Evolutionary conservation across 208 protist species (phyloP).

Genomic region (Entamoeba nuttalli): DNA sequence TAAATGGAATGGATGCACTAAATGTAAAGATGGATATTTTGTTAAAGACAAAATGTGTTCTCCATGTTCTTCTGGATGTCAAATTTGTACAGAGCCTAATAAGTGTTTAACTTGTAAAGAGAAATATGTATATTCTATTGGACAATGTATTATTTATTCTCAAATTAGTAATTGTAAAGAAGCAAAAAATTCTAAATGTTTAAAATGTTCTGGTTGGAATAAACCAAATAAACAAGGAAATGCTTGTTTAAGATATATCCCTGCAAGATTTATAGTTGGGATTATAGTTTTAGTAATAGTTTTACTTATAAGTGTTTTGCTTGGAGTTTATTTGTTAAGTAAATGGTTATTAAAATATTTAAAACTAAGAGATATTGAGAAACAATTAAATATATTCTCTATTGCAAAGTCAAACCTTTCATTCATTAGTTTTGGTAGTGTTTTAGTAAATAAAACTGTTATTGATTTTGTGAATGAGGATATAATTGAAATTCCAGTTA

Average conservation of each 20-base stretch:
- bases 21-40: background rate
- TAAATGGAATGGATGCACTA: background rate
- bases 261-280: too few species aligned
- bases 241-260: background rate
- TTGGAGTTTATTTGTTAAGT: too few species aligned
- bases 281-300: too few species aligned
- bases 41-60: background rate
- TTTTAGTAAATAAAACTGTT: too few species aligned
- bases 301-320: too few species aligned
- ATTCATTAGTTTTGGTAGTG: too few species aligned
- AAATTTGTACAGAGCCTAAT: background rate
- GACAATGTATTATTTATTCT: background rate
- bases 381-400: too few species aligned
- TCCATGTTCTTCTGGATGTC: background rate
- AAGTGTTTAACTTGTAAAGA: background rate
- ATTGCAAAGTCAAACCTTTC: too few species aligned
- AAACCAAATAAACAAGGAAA: background rate
- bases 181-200: background rate
- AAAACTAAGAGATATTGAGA: too few species aligned
- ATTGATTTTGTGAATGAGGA: too few species aligned
- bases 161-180: background rate
- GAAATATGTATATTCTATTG: background rate
- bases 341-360: too few species aligned
- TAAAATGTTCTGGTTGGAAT: background rate
- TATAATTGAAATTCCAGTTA: too few species aligned